Conservation (phyloP, 192 early-diverging fungal species). For the Coemansia sp. region DNA sequence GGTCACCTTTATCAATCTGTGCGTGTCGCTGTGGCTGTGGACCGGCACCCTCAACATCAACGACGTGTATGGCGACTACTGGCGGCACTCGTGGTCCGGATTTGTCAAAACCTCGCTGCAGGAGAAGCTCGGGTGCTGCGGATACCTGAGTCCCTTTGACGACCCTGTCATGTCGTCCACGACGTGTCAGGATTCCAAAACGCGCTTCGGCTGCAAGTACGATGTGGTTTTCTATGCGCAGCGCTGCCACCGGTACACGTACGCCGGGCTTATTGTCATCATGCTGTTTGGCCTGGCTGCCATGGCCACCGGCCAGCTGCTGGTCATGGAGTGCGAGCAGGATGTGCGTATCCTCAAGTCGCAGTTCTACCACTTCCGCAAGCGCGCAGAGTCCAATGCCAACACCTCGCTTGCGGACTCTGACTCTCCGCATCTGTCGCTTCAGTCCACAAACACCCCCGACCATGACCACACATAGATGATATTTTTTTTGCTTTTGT, state of each 20-base stretch:
- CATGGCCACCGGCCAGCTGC: constrained; percentile 22
- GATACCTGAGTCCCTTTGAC: constrained; percentile 35
- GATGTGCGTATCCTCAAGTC: constrained; percentile 25
- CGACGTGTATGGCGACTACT: constrained; percentile 19
- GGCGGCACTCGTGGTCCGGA: constrained; percentile 32
- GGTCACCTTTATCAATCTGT: constrained; percentile 20
- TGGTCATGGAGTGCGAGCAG: constrained; percentile 24
- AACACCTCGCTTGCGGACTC: neutral
- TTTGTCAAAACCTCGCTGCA: constrained; percentile 35
- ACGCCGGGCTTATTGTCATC: constrained; percentile 37
- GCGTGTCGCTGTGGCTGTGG: constrained; percentile 40
- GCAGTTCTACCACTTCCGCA: constrained; percentile 23
- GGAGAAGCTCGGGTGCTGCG: constrained; percentile 31
- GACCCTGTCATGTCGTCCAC: constrained; percentile 23
- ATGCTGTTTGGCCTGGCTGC: constrained; percentile 29
- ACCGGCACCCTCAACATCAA: constrained; percentile 41
- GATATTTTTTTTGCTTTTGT: neutral
- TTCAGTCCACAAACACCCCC: neutral
- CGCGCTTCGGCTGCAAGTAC: constrained; percentile 38
- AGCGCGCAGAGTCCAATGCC: constrained; percentile 18
- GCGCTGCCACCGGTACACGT: constrained; percentile 28
- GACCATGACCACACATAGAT: neutral
- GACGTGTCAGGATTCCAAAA: constrained; percentile 14
- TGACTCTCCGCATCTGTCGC: constrained; percentile 3
- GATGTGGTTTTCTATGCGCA: constrained; percentile 34